These are phyloP conservation scores for Globisporangium ultimum DNA, from an alignment of 352 stramenopile genomes.

Conservation along the genomic window DNA sequence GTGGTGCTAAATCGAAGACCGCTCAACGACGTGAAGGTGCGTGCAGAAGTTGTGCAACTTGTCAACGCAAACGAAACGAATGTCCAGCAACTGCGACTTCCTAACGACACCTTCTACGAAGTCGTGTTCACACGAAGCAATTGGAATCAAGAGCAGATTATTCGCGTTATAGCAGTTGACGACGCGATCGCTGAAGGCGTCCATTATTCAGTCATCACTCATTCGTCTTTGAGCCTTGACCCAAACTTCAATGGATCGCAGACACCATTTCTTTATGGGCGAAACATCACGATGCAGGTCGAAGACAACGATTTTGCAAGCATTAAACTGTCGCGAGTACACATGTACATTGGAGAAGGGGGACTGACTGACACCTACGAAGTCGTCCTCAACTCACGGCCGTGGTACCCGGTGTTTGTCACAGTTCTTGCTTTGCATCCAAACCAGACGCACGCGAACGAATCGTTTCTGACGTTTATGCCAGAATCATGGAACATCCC, in stretches of 20 bases:
- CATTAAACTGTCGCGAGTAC: conserved; percentile 44
- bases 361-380: conserved; percentile 52
- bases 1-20: conserved; percentile 70
- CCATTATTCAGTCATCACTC: conserved; percentile 58
- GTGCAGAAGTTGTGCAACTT: conserved; percentile 35
- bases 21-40: conserved; percentile 41
- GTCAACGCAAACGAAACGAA: conserved; percentile 18
- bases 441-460: conserved; percentile 34
- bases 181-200: conserved; percentile 53
- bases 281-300: conserved; percentile 61
- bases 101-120: conserved; percentile 10
- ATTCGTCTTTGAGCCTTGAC: conserved; percentile 39
- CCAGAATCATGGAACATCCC: conserved; percentile 45
- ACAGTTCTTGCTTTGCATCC: conserved; percentile 36
- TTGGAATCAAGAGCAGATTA: conserved; percentile 70
- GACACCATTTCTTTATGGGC: conserved; percentile 61
- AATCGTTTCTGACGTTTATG: conserved; percentile 33
- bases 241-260: conserved; percentile 46
- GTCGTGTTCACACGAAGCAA: conserved; percentile 48
- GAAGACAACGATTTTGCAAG: conserved; percentile 63
- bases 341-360: conserved; percentile 62
- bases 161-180: conserved; percentile 51
- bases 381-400: conserved; percentile 47
- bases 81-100: conserved; percentile 47
- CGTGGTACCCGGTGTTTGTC: conserved; percentile 57